Percentiles rank a stretch among this genome's conserved stretches.
These are phyloP conservation scores for Boletellus ananiceps DNA, from an alignment of 768 basidiomycete genomes.

Conservation along the genomic window DNA sequence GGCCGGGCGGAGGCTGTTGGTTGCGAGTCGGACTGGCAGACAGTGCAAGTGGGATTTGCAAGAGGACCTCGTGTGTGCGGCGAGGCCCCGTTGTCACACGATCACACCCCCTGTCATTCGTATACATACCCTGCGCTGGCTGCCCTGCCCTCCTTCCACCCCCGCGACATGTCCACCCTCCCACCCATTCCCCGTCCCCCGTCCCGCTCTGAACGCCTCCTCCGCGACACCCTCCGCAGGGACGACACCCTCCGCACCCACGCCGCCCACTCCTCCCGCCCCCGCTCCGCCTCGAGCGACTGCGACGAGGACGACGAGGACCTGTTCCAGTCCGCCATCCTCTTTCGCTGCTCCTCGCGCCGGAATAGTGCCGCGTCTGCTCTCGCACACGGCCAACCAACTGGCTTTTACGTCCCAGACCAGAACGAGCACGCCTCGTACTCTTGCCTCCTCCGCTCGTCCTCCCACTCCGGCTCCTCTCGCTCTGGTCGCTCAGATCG, in stretches of 20 bases:
- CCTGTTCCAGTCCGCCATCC: conserved; percentile 27
- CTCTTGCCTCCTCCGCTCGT: conserved; percentile 22
- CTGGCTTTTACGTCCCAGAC: conserved; percentile 33
- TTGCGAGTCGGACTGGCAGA: neutral
- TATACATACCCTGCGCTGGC: conserved; percentile 19
- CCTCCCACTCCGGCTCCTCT: conserved; percentile 26
- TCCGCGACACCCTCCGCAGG: conserved; percentile 53
- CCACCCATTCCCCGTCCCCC: conserved; percentile 33
- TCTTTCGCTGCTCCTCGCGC: conserved; percentile 20
- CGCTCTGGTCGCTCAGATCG: conserved; percentile 21
- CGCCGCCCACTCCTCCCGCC: conserved; percentile 11
- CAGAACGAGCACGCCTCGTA: conserved; percentile 25
- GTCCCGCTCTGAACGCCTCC: conserved; percentile 50
- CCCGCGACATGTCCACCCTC: conserved; percentile 12
- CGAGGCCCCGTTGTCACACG: conserved; percentile 21
- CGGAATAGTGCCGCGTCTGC: conserved; percentile 20
- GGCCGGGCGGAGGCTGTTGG: too few species aligned
- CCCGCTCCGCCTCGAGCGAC: conserved; percentile 25
- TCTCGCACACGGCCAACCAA: conserved; percentile 5
- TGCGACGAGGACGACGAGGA: conserved; percentile 26
- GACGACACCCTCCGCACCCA: conserved; percentile 37
- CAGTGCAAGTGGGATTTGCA: neutral
- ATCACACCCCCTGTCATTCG: conserved; percentile 24
- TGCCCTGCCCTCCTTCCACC: conserved; percentile 7
- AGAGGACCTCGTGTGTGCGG: conserved; percentile 12